Percentiles rank a stretch among this genome's conserved stretches.
Evolutionary conservation across 2,329 filamentous ascomycete species (phyloP).

Genomic region (Rosellinia necatrix): DNA sequence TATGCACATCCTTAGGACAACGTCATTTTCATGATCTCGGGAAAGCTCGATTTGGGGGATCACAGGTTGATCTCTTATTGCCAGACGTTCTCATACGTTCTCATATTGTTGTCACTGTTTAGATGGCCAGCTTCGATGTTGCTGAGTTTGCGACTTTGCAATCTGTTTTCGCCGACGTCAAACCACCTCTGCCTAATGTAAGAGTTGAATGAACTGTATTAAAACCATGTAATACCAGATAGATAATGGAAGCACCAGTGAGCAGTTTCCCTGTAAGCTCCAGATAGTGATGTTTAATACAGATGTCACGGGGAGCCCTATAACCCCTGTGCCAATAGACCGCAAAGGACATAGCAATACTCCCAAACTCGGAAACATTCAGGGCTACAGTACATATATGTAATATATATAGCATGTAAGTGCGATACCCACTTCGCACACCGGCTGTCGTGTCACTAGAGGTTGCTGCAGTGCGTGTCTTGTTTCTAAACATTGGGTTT

Average conservation of each 20-base stretch:
- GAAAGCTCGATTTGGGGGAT: neutral
- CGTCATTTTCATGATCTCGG: neutral
- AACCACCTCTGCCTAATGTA: neutral
- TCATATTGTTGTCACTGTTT: neutral
- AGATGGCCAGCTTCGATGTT: neutral
- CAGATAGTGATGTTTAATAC: neutral
- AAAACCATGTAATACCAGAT: constrained; percentile 3
- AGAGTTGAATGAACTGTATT: neutral
- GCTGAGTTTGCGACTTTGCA: neutral
- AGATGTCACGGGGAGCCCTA: too few relatives aligned
- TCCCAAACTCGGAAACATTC: too few relatives aligned
- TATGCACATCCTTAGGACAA: neutral
- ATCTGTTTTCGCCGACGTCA: neutral
- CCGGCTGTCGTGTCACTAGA: too few relatives aligned
- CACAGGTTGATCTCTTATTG: neutral
- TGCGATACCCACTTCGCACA: too few relatives aligned
- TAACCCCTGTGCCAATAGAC: too few relatives aligned
- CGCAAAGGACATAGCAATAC: too few relatives aligned
- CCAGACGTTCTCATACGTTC: neutral
- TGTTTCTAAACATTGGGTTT: too few relatives aligned
- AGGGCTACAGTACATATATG: too few relatives aligned
- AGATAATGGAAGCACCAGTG: neutral
- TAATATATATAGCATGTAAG: too few relatives aligned
- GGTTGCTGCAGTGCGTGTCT: too few relatives aligned
- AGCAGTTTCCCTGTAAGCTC: neutral